A percentile compares a stretch with the other conserved stretches of the same genome.
Conservation (phyloP, 139 green algal species). For the Chara braunii region DNA sequence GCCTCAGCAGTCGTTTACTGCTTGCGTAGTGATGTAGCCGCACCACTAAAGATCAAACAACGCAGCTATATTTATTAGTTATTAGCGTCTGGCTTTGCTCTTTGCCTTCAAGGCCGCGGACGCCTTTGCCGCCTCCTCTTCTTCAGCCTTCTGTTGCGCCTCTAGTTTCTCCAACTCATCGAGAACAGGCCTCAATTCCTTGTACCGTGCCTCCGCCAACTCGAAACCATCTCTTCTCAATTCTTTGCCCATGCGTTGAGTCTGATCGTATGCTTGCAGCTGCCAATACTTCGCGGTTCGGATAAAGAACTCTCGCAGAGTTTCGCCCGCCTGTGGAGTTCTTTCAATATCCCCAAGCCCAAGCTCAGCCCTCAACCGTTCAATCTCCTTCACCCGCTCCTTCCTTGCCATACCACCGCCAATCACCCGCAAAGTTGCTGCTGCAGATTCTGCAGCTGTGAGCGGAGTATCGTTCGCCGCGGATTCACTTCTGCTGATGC, state of each 20-base stretch:
- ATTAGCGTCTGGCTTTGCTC: too few relatives aligned
- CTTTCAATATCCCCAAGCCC: conserved; percentile 24
- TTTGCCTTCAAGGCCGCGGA: neutral
- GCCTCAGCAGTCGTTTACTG: too few relatives aligned
- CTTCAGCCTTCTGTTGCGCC: conserved; percentile 19
- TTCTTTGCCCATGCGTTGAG: conserved; percentile 33
- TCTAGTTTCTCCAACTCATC: conserved; percentile 33
- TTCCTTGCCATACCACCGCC: conserved; percentile 6
- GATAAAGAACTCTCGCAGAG: conserved; percentile 33
- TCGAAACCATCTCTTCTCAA: conserved; percentile 37
- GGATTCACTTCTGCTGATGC: neutral
- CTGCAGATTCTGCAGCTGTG: conserved; percentile 16
- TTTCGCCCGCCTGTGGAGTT: conserved; percentile 33
- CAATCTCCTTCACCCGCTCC: conserved; percentile 34
- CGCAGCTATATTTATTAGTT: too few relatives aligned
- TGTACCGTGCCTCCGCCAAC: conserved; percentile 28
- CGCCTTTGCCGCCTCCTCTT: conserved; percentile 22
- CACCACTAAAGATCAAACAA: too few relatives aligned
- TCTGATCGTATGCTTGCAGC: conserved; percentile 15
- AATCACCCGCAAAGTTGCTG: conserved; percentile 16
- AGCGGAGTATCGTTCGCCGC: too few relatives aligned
- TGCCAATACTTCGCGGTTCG: conserved; percentile 37
- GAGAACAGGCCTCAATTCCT: conserved; percentile 31
- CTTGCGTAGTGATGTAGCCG: too few relatives aligned
- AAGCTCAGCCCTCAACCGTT: conserved; percentile 28